These are phyloP conservation scores for Tolypocladium ophioglossoides DNA, from an alignment of 2,329 filamentous ascomycete genomes.

Conservation along the genomic window DNA sequence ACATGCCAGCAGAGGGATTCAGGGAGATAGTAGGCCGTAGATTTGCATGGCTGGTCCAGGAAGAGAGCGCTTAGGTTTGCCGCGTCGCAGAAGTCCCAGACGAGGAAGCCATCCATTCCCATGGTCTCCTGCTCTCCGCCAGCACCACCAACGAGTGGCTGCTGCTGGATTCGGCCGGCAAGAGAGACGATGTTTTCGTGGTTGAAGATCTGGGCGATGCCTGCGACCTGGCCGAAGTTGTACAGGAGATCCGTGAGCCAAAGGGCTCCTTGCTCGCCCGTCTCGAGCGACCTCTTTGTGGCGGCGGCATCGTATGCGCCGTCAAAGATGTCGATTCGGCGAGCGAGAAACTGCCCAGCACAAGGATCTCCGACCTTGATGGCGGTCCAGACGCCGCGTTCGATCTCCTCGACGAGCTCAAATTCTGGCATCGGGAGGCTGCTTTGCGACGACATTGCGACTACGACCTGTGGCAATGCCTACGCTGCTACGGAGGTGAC, in stretches of 20 bases:
- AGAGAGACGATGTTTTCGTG: constrained; percentile 39
- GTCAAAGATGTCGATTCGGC: constrained; percentile 10
- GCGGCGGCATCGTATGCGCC: not conserved
- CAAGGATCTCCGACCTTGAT: constrained; percentile 14
- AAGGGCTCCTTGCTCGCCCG: constrained; percentile 4
- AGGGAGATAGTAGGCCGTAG: constrained; percentile 27
- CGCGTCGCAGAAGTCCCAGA: constrained; percentile 44
- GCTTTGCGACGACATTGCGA: not conserved
- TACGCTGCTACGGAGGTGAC: not conserved
- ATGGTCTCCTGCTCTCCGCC: constrained; percentile 1
- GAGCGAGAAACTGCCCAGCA: constrained; percentile 22
- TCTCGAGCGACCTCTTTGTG: constrained; percentile 1
- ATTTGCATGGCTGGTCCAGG: constrained; percentile 10
- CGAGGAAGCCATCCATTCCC: constrained; percentile 20
- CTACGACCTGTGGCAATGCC: not conserved
- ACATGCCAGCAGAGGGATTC: constrained; percentile 48
- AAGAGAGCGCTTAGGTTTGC: constrained; percentile 36
- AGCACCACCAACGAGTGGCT: constrained; percentile 8
- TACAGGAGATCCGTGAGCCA: constrained; percentile 17
- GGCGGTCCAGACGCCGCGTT: constrained; percentile 21
- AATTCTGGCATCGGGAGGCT: constrained; percentile 10
- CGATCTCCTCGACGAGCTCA: constrained; percentile 18
- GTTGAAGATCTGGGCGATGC: constrained; percentile 28
- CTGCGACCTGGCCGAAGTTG: constrained; percentile 15
- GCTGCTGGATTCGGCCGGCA: constrained; percentile 22